phyloP scores from a whole-genome alignment of 768 basidiomycete species.

The Kwoniella dendrophila region DNA sequence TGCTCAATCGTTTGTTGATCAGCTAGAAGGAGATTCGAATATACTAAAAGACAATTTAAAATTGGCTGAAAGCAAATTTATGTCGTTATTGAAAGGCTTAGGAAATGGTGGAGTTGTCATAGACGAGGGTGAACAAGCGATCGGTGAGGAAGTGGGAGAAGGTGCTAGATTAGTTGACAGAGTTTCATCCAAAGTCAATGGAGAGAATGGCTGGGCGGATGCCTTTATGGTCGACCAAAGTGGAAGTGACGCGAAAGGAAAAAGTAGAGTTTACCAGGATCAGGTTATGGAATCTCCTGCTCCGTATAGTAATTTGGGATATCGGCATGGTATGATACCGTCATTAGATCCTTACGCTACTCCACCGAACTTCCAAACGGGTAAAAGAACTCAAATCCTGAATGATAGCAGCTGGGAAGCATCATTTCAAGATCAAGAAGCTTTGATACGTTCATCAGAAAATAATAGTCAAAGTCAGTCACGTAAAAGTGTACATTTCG shows the following conservation, averaged over 20 bases:
- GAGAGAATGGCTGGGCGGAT: slow-evolving; percentile 28
- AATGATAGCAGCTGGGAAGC: slow-evolving; percentile 1
- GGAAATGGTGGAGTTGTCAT: slow-evolving; percentile 28
- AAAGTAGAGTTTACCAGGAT: background rate
- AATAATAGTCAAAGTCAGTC: too few species aligned
- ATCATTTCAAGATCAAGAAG: slow-evolving; percentile 37
- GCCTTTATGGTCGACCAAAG: slow-evolving; percentile 19
- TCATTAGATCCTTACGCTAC: slow-evolving; percentile 1
- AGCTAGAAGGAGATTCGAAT: slow-evolving; percentile 4
- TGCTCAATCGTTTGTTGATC: slow-evolving; percentile 25
- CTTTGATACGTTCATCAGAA: slow-evolving; percentile 28
- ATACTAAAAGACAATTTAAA: slow-evolving; percentile 34
- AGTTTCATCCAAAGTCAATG: background rate
- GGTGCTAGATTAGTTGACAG: slow-evolving; percentile 31
- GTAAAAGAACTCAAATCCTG: too few species aligned
- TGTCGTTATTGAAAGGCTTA: slow-evolving; percentile 29
- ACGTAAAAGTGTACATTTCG: slow-evolving; percentile 44
- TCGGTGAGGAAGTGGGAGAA: slow-evolving; percentile 27
- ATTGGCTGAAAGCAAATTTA: slow-evolving; percentile 39
- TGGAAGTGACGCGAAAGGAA: background rate
- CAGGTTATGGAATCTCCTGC: background rate
- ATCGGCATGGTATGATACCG: background rate
- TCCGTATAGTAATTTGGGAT: background rate
- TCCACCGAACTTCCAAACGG: background rate
- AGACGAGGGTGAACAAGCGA: slow-evolving; percentile 23